A percentile compares a stretch with the other conserved stretches of the same genome.
phyloP scores from a whole-genome alignment of 2,329 filamentous ascomycete genomes.

The Torrubiella hemipterigena region DNA sequence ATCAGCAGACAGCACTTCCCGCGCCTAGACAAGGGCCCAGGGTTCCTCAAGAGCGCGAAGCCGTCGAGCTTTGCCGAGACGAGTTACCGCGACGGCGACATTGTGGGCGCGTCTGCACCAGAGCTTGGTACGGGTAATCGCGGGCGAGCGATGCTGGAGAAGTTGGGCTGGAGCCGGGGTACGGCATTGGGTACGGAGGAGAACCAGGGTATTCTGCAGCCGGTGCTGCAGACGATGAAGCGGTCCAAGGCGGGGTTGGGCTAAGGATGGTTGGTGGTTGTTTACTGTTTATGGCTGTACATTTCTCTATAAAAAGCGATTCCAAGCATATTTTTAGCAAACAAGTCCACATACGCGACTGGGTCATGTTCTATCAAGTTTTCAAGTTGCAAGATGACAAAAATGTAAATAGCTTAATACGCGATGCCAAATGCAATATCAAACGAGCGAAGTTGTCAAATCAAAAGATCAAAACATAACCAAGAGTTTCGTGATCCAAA shows the following conservation, averaged over 20 bases:
- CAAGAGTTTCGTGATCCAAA: too few species aligned
- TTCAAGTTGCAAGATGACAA: too few species aligned
- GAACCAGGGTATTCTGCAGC: constrained; percentile 80
- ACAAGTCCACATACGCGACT: too few species aligned
- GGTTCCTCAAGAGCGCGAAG: too few species aligned
- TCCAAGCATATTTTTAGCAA: too few species aligned
- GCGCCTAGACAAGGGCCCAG: constrained; percentile 32
- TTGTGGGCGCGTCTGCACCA: constrained; percentile 75
- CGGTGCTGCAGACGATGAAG: constrained; percentile 80
- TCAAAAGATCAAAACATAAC: too few species aligned
- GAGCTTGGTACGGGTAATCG: constrained; percentile 75
- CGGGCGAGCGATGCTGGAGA: constrained; percentile 79
- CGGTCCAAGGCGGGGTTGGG: constrained; percentile 75
- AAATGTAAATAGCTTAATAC: too few species aligned
- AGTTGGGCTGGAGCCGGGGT: constrained; percentile 91
- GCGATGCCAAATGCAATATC: too few species aligned
- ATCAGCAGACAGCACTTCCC: constrained; percentile 43
- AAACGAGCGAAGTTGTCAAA: too few species aligned
- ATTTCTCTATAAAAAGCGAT: constrained; percentile 4
- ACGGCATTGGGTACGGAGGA: constrained; percentile 70
- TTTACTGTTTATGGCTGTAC: too few species aligned
- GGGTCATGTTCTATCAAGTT: too few species aligned
- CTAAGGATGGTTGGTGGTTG: too few species aligned
- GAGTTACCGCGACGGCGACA: constrained; percentile 69
- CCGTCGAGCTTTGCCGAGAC: constrained; percentile 26